These are phyloP conservation scores for Spathaspora sp. DNA, from an alignment of 805 yeast genomes.

Conservation along the genomic window DNA sequence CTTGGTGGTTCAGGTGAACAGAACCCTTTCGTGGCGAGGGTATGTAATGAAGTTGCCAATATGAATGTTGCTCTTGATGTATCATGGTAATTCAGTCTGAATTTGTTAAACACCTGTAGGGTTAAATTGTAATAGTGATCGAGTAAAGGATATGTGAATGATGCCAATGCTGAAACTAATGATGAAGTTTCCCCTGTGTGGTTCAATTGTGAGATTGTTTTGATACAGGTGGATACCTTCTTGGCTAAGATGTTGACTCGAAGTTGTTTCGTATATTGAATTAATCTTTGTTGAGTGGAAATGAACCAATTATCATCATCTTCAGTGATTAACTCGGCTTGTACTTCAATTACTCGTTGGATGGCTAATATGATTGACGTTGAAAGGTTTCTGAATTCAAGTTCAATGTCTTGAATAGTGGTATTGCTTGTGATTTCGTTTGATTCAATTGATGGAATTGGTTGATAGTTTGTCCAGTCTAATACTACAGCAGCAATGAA, in stretches of 20 bases:
- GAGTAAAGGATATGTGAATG: conserved; percentile 61
- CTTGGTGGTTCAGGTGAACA: conserved; percentile 84
- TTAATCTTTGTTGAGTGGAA: conserved; percentile 41
- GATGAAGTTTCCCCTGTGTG: conserved; percentile 35
- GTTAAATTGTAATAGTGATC: conserved; percentile 55
- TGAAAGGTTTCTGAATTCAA: conserved; percentile 46
- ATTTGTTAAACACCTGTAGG: conserved; percentile 38
- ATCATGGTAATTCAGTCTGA: conserved; percentile 46
- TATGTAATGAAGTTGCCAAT: conserved; percentile 51
- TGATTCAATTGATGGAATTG: conserved; percentile 16
- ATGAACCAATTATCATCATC: conserved; percentile 64
- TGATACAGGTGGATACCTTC: conserved; percentile 33
- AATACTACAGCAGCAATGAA: conserved; percentile 49
- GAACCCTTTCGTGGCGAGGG: conserved; percentile 76
- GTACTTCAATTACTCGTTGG: conserved; percentile 51
- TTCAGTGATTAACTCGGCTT: conserved; percentile 28
- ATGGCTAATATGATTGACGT: conserved; percentile 62
- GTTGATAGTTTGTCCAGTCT: conserved; percentile 40
- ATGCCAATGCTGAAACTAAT: conserved; percentile 44
- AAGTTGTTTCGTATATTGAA: conserved; percentile 39
- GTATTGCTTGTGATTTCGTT: conserved; percentile 19
- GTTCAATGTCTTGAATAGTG: conserved; percentile 41
- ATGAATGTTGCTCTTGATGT: conserved; percentile 61
- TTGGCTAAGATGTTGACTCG: conserved; percentile 33
- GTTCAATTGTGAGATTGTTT: conserved; percentile 30